Base-by-base conservation (phyloP, 2,329 filamentous ascomycete genomes). In the Trichoderma hamatum region DNA sequence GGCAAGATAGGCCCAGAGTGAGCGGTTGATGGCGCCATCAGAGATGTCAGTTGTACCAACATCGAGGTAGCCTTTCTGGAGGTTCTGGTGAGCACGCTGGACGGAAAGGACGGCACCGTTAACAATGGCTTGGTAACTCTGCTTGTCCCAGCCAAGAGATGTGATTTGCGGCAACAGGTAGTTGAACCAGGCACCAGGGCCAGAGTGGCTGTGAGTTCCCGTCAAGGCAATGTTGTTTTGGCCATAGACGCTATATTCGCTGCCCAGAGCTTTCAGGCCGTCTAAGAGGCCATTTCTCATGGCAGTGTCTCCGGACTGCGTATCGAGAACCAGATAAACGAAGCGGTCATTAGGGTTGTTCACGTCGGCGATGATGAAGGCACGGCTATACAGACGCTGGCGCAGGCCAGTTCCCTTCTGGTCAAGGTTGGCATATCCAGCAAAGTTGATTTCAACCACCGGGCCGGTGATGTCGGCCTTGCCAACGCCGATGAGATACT, bases 131-230 rank as follows among this genome's bases (percentile, higher is more conserved):
- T 90, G 86, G 76, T 97, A 97, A 75, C 92, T 96, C 78, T 96
- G 92, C 75, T 89, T 89, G 79, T 93, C 87, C 74, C 97, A 97
- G 0, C 95, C 95, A 69, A 91, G 86, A 75, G 90, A 94, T 0
- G 95, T 96, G 72, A 98, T 91, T 77, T 97, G 94, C 9, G 94
- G 95, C 6, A 97, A 84, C 11, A 98, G 85, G 77, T 97, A 98
- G 80, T 98, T 98, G 77, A 96, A 84, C 93, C 94, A 98, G 6
- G 92, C 95, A 2, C 92, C 95, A 0, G 95, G 94, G 0, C 94
- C 95, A 28, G 94, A 90, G 80, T 98, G 95, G 30, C 92, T 96
- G 79, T 98, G 95, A 0, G 95, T 98, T 66, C 94, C 95, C 0
- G 93, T 97, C 26, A 98, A 87, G 39, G 95, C 95, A 43, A 97